A percentile compares a stretch with the other conserved stretches of the same genome.
These are phyloP conservation scores for Closterium sp. DNA, from an alignment of 139 green algal genomes.

Conservation along the genomic window DNA sequence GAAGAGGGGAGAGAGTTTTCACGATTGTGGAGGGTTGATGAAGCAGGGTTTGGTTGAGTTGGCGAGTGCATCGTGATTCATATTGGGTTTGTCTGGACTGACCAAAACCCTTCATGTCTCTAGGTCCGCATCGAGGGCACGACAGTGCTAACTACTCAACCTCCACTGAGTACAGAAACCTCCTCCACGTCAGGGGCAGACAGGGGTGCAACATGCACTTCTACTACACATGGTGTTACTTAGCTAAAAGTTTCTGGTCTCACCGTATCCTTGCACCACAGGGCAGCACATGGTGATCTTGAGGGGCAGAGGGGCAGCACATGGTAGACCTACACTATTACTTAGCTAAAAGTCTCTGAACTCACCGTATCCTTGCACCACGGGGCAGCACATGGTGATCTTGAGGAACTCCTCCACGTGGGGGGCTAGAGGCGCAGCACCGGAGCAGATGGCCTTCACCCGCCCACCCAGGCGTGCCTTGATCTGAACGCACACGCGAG, in stretches of 20 bases:
- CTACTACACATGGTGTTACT: too few species aligned
- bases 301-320: constrained; percentile 65
- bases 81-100: too few species aligned
- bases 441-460: constrained; percentile 56
- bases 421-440: constrained; percentile 67
- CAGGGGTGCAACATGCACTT: not conserved
- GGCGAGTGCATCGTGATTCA: too few species aligned
- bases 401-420: constrained; percentile 60
- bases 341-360: not conserved
- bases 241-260: too few species aligned
- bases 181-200: not conserved
- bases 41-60: too few species aligned
- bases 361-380: constrained; percentile 59
- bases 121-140: too few species aligned
- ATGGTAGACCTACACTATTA: not conserved
- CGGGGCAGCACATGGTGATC: constrained; percentile 54
- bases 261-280: constrained; percentile 59
- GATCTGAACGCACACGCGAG: constrained; percentile 13
- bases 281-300: constrained; percentile 53
- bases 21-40: too few species aligned
- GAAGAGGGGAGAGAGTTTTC: too few species aligned
- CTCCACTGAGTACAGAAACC: too few species aligned
- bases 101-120: too few species aligned
- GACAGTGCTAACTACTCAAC: too few species aligned
- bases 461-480: constrained; percentile 50